Evolutionary conservation across 371 early-diverging fungal genomes (phyloP), one percentile per base, ranked within the genome.

Genomic region (Haplosporangium sp.): DNA sequence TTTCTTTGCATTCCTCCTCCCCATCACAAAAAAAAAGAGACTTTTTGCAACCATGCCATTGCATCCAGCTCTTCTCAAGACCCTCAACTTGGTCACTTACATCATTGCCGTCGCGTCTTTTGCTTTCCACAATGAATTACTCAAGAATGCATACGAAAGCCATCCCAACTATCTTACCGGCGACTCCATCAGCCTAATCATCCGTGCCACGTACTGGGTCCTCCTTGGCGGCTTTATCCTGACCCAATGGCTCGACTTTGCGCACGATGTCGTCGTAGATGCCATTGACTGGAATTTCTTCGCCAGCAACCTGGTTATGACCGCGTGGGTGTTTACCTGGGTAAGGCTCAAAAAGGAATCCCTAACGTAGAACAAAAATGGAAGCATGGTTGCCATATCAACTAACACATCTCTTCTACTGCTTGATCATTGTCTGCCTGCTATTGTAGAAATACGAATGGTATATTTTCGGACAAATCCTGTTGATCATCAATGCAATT

Each of bases 201-300:
- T 80, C 57, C 74, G 74, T 0, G 70, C 71, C 48, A 36, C 64
- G 21, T 62, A 62, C 48, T 73, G 70, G 66, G 58, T 74, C 71
- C 71, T 80, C 48, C 70, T 80, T 45, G 75, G 59, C 8, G 75
- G 75, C 20, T 75, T 75, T 46, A 58, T 48, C 10, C 47, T 73
- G 11, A 50, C 58, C 56, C 77, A 77, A 51, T 77, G 77, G 77
- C 48, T 63, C 45, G 77, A 77, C 23, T 70, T 59, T 60, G 71
- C 77, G 12, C 72, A 77, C n/a, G 77, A 77, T 54, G 60, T 71
- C 16, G 71, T 77, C 7, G 77, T 77, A 36, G 77, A 77, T 41
- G 77, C 68, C 23, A 51, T 77, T 42, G 51, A 53, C 64, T 77
- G 71, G 68, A 40, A 64, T 23, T 57, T 77, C 43, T 60, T 64